Evolutionary conservation across 768 basidiomycete species (phyloP).

Genomic region (Boletus rubescentipes): DNA sequence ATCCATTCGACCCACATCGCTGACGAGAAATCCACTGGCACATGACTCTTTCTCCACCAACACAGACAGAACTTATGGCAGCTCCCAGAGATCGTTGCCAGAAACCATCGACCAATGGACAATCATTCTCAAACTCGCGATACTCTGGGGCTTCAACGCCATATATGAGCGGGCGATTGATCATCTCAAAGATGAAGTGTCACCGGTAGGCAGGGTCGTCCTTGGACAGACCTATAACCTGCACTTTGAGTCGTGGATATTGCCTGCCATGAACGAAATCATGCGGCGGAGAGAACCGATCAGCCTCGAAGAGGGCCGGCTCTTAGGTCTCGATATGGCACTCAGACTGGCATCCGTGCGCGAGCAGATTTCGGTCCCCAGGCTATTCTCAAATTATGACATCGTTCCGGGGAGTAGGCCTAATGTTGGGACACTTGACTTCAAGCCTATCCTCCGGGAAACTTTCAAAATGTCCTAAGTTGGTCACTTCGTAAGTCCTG

Average conservation of each 20-base stretch:
- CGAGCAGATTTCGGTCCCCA: background rate
- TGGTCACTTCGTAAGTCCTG: no score
- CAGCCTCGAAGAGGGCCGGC: conserved; percentile 24
- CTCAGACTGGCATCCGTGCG: conserved; percentile 15
- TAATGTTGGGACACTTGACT: background rate
- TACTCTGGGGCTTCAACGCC: conserved; percentile 35
- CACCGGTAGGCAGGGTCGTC: conserved; percentile 34
- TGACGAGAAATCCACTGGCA: background rate
- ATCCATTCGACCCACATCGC: background rate
- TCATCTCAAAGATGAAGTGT: conserved; percentile 2
- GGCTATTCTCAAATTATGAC: background rate
- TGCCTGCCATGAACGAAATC: conserved; percentile 38
- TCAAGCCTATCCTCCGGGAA: background rate
- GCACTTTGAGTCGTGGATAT: conserved; percentile 30
- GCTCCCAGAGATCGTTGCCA: background rate
- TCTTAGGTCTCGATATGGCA: conserved; percentile 25
- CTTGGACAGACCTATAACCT: conserved; percentile 32
- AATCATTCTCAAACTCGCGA: conserved; percentile 38
- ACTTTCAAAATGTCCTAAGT: background rate
- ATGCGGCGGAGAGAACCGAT: conserved; percentile 5
- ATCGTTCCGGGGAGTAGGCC: background rate
- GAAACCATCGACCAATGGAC: conserved; percentile 32
- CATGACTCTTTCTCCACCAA: background rate
- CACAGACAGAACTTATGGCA: background rate
- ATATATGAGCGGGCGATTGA: conserved; percentile 31